A percentile compares a stretch with the other conserved stretches of the same genome.
Evolutionary conservation across 2,329 filamentous ascomycete species (phyloP).

Genomic region (Microascus cirrosus): DNA sequence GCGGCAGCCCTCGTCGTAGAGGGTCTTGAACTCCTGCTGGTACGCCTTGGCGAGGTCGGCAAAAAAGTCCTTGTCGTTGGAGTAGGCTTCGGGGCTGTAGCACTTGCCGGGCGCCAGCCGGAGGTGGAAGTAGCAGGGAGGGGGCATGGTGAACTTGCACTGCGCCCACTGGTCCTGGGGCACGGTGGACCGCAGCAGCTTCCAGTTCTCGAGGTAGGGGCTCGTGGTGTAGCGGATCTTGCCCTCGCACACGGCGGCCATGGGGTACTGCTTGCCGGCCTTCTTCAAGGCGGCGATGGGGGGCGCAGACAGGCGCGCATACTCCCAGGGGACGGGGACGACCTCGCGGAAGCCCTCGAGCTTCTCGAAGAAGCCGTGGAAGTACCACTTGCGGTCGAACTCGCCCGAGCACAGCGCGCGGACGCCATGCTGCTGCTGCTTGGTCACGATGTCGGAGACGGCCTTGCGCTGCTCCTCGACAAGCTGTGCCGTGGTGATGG

Average conservation of each 20-base stretch:
- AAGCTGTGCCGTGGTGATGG: slow-evolving; percentile 29
- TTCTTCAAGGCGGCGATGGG: slow-evolving; percentile 26
- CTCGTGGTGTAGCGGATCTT: slow-evolving; percentile 29
- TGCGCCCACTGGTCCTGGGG: slow-evolving; percentile 48
- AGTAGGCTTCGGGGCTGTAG: slow-evolving; percentile 39
- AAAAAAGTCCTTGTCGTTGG: slow-evolving; percentile 43
- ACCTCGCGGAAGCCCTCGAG: slow-evolving; percentile 26
- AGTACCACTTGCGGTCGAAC: slow-evolving; percentile 44
- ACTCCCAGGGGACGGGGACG: slow-evolving; percentile 24
- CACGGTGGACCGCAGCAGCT: slow-evolving; percentile 26
- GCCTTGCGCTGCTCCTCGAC: slow-evolving; percentile 46
- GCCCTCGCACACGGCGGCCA: slow-evolving; percentile 26
- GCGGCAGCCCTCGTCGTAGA: slow-evolving; percentile 42
- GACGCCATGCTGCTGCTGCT: slow-evolving; percentile 53
- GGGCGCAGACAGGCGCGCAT: slow-evolving; percentile 23
- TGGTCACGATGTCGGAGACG: slow-evolving; percentile 52
- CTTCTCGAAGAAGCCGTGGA: slow-evolving; percentile 36
- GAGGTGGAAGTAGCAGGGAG: slow-evolving; percentile 57
- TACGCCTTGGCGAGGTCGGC: slow-evolving; percentile 45
- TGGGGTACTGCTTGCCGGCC: slow-evolving; percentile 23
- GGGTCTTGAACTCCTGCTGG: slow-evolving; percentile 38
- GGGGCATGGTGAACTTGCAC: slow-evolving; percentile 57
- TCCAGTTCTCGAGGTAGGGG: slow-evolving; percentile 31
- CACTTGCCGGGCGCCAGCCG: slow-evolving; percentile 37
- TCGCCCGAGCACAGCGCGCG: slow-evolving; percentile 59